Percentiles rank a stretch among this genome's conserved stretches.
Conservation (phyloP, 352 stramenopile species). For the Globisporangium splendens region DNA sequence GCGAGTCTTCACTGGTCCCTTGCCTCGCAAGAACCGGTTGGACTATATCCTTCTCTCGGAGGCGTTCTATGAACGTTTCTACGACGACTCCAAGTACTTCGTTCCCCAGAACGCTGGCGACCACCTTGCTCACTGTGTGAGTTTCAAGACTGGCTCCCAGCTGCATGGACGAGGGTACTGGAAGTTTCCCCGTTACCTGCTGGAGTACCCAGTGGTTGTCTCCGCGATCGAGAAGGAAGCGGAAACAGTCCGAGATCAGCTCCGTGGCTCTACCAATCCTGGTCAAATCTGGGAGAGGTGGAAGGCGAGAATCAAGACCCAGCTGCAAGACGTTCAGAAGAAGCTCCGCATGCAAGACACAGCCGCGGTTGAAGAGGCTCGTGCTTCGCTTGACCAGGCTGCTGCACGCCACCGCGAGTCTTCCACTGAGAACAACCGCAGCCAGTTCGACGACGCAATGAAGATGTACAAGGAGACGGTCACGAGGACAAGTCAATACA, state of each 20-base stretch:
- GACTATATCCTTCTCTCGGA: constrained; percentile 21
- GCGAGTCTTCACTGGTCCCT: constrained; percentile 7
- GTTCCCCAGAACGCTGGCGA: neutral
- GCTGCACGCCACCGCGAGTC: no score
- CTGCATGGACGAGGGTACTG: constrained; percentile 8
- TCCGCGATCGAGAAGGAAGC: constrained; percentile 10
- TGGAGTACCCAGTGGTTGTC: constrained; percentile 12
- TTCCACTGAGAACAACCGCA: no score
- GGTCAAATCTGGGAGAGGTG: neutral
- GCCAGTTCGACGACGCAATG: no score
- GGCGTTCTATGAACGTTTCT: neutral
- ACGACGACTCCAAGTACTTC: constrained; percentile 1
- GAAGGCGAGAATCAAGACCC: no score
- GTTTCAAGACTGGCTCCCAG: neutral
- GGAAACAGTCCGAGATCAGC: neutral
- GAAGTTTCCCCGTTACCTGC: constrained; percentile 6
- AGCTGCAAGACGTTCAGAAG: no score
- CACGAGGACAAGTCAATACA: no score
- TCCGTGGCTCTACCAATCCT: constrained; percentile 4
- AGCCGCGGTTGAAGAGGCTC: no score
- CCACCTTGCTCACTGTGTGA: constrained; percentile 9
- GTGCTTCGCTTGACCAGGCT: no score
- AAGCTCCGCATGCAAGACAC: no score
- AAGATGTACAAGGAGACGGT: no score
- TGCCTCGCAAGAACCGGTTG: constrained; percentile 14